Conservation (phyloP, 768 basidiomycete genomes). For the Collybia sordida region DNA sequence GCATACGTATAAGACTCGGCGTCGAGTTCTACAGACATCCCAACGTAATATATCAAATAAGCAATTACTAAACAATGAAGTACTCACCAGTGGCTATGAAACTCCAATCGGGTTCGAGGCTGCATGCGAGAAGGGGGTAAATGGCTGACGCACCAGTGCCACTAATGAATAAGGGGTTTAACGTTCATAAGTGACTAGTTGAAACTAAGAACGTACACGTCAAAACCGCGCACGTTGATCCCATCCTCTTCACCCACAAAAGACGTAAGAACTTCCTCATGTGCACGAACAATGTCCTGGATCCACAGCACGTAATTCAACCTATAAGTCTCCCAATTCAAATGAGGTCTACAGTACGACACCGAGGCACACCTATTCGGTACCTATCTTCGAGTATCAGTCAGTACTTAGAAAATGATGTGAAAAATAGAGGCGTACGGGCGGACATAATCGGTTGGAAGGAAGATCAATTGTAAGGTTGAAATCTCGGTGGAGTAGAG, state of each 20-base stretch:
- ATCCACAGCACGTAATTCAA: constrained; percentile 89
- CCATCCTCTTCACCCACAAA: neutral
- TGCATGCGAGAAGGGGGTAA: constrained; percentile 77
- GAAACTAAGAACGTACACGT: constrained; percentile 56
- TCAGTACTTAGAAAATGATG: neutral
- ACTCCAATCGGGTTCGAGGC: constrained; percentile 48
- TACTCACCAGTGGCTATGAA: constrained; percentile 69
- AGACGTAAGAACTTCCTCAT: constrained; percentile 13
- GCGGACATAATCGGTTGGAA: constrained; percentile 79
- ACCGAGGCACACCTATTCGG: constrained; percentile 58
- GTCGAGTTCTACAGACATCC: constrained; percentile 67
- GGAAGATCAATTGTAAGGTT: constrained; percentile 60
- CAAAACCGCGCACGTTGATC: constrained; percentile 49
- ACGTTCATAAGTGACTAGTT: neutral
- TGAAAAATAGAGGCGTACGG: constrained; percentile 49
- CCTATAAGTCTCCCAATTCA: constrained; percentile 32
- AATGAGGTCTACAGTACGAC: neutral
- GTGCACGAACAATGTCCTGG: constrained; percentile 59
- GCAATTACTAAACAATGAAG: neutral
- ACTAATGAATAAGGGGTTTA: constrained; percentile 33
- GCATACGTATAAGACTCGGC: constrained; percentile 57
- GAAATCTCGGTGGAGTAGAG: constrained; percentile 77
- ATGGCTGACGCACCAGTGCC: constrained; percentile 92
- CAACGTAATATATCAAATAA: too few relatives aligned
- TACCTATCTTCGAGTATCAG: constrained; percentile 39